phyloP scores from a whole-genome alignment of 2,329 filamentous ascomycete species.

The Paecilomyces sp. region DNA sequence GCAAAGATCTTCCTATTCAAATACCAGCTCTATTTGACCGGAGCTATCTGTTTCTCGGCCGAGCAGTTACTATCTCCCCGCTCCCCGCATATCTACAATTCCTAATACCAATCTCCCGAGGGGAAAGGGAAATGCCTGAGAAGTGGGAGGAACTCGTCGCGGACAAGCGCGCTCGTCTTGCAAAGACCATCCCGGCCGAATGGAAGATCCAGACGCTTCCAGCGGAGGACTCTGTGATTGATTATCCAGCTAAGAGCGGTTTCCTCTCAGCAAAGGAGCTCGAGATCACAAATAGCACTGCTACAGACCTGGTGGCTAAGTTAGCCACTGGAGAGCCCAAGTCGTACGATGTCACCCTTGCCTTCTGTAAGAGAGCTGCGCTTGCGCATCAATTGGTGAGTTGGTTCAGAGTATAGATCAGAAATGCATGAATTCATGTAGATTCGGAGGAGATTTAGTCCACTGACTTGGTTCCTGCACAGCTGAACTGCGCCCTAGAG shows the following conservation, averaged over 20 bases:
- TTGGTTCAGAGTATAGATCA: neutral
- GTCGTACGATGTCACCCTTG: slow-evolving; percentile 13
- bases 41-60: neutral
- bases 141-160: slow-evolving; percentile 12
- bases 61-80: neutral
- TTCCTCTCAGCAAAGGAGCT: slow-evolving; percentile 10
- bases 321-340: slow-evolving; percentile 10
- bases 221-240: slow-evolving; percentile 7
- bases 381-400: slow-evolving; percentile 14
- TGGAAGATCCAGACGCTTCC: slow-evolving; percentile 8
- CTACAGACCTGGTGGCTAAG: slow-evolving; percentile 10
- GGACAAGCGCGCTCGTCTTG: slow-evolving; percentile 11
- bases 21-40: neutral
- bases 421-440: neutral
- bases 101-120: neutral
- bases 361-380: slow-evolving; percentile 16
- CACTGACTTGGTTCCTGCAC: neutral
- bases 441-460: neutral
- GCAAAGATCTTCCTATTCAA: neutral
- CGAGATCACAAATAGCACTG: slow-evolving; percentile 10
- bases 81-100: neutral
- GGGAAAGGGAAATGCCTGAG: neutral
- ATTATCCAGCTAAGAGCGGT: slow-evolving; percentile 7
- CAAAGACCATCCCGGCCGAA: slow-evolving; percentile 11
- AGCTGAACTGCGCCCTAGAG: slow-evolving; percentile 12